Evolutionary conservation across 352 stramenopile species (phyloP).

Genomic region (Phytophthora hibernalis): DNA sequence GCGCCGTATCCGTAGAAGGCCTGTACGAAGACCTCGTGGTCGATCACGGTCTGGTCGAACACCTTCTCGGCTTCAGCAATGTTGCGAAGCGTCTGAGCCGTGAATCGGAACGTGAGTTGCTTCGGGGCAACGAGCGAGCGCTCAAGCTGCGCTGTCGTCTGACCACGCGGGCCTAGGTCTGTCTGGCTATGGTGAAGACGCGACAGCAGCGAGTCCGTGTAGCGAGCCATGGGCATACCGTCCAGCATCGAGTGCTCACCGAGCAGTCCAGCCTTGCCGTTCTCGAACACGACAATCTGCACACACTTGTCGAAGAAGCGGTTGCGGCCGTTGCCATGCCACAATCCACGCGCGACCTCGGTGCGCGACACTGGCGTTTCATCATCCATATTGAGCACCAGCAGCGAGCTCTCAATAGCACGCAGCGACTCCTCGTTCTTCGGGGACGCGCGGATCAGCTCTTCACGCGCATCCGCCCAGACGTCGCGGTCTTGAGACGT

Average conservation of each 20-base stretch:
- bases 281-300: conserved; percentile 95
- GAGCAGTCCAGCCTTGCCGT: conserved; percentile 94
- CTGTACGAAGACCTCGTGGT: conserved; percentile 90
- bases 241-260: conserved; percentile 95
- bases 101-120: conserved; percentile 68
- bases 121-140: conserved; percentile 36
- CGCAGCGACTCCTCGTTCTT: conserved; percentile 68
- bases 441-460: conserved; percentile 56
- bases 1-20: conserved; percentile 92
- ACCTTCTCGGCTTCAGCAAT: conserved; percentile 61
- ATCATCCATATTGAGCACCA: conserved; percentile 78
- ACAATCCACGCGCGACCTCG: conserved; percentile 70
- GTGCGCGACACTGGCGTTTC: conserved; percentile 64
- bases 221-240: conserved; percentile 83
- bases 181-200: conserved; percentile 61
- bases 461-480: conserved; percentile 82
- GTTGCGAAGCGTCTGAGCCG: conserved; percentile 46
- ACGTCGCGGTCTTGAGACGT: conserved; percentile 73
- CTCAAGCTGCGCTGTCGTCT: conserved; percentile 51
- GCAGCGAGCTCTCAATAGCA: conserved; percentile 71
- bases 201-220: conserved; percentile 68
- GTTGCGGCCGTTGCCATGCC: conserved; percentile 92
- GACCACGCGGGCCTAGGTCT: conserved; percentile 48
- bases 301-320: conserved; percentile 98
- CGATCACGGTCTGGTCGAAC: conserved; percentile 76